Evolutionary conservation across 768 basidiomycete species (phyloP), one percentile per base, ranked within the genome.

Genomic region (Kwoniella heveanensis): DNA sequence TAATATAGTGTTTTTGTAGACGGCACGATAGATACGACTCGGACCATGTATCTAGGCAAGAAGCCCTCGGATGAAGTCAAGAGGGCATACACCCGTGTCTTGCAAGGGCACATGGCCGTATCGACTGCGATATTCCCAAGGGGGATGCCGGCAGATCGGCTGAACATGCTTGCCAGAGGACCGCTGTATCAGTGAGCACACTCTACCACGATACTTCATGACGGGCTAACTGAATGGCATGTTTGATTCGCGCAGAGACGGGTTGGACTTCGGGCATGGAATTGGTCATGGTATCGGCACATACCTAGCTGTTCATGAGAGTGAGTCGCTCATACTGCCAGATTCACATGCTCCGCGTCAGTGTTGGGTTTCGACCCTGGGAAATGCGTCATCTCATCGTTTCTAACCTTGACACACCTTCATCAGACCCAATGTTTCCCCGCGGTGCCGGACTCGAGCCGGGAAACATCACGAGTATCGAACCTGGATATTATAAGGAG

Each of bases 51-150:
- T 81, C 91, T 94, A 74, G 92, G 92, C 46, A 85, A 87, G n/a
- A 90, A 90, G 7, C 87, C 88, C n/a, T 64, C 83, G n/a, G 89
- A 91, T 66, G 88, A 91, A 77, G 53, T 77, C 57, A 88, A 86
- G 76, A 89, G 93, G 68, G 92, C 95, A 1, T 99, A 88, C 80
- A 99, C 96, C 29, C 85, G 92, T 50, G 96, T 98, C 47, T 79
- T 99, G 61, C 96, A 99, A 81, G 95, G 94, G 8, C 96, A 99
- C 82, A 95, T 98, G 68, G 91, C 91, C 25, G 90, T 97, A 72
- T 92, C 94, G 80, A 86, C 84, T 66, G 89, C 90, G 4, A 84
- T 92, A 27, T 99, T 95, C 83, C 96, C 95, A 21, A 87, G 88
- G 79, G 92, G 91, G 2, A 94, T 91, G 3, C 87, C 89, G 2